Conservation (phyloP, 129 eudicot species). For the Arctium minus region DNA sequence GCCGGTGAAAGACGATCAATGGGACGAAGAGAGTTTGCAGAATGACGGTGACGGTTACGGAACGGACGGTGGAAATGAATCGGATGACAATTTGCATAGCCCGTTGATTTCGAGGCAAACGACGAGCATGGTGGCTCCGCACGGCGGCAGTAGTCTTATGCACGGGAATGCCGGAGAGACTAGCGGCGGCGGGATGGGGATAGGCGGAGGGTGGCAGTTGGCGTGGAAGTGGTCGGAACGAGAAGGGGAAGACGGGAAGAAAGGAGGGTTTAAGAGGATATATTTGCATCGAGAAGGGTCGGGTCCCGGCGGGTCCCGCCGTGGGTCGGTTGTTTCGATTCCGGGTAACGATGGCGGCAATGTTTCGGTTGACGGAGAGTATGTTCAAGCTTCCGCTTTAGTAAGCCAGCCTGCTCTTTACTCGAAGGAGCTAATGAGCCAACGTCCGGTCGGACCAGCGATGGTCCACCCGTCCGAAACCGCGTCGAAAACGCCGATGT, state of each 20-base stretch:
- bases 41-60: slow-evolving; percentile 42
- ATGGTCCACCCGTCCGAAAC: slow-evolving; percentile 62
- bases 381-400: slow-evolving; percentile 57
- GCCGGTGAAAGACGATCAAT: slow-evolving; percentile 41
- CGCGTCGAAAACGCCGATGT: slow-evolving; percentile 28
- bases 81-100: slow-evolving; percentile 46
- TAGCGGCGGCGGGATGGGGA: slow-evolving; percentile 40
- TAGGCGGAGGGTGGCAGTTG: slow-evolving; percentile 85
- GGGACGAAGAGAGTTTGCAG: slow-evolving; percentile 60
- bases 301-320: slow-evolving; percentile 19
- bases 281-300: slow-evolving; percentile 55
- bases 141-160: slow-evolving; percentile 50
- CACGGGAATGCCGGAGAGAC: slow-evolving; percentile 33
- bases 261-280: slow-evolving; percentile 57
- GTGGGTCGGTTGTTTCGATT: slow-evolving; percentile 60
- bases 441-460: slow-evolving; percentile 59
- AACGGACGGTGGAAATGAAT: slow-evolving; percentile 40
- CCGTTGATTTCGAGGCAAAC: slow-evolving; percentile 63
- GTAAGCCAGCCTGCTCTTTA: slow-evolving; percentile 63
- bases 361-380: slow-evolving; percentile 38
- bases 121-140: slow-evolving; percentile 44
- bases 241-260: slow-evolving; percentile 63
- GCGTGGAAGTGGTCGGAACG: slow-evolving; percentile 62
- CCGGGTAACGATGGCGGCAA: slow-evolving; percentile 45
- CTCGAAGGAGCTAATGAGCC: slow-evolving; percentile 48